phyloP scores from a whole-genome alignment of 495 filamentous ascomycete genomes.

The Lepraria neglecta region DNA sequence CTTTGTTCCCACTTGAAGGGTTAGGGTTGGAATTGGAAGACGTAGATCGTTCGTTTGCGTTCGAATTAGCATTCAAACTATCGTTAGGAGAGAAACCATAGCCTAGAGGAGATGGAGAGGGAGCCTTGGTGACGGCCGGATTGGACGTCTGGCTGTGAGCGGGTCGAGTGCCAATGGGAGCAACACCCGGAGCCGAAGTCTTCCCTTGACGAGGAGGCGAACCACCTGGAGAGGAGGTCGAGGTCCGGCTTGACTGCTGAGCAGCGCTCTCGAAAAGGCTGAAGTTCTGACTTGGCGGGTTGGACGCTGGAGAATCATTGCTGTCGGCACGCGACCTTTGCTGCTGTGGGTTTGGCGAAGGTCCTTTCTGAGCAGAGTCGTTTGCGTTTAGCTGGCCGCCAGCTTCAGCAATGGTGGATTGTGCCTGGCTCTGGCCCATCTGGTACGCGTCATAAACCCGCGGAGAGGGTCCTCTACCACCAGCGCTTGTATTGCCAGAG shows the following conservation, averaged over 20 bases:
- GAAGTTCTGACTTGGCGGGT: constrained; percentile 51
- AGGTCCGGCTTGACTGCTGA: constrained; percentile 78
- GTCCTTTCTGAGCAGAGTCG: constrained; percentile 27
- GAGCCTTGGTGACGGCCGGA: constrained; percentile 62
- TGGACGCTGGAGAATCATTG: constrained; percentile 74
- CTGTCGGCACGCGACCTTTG: constrained; percentile 77
- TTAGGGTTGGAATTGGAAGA: constrained; percentile 57
- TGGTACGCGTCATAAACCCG: constrained; percentile 58
- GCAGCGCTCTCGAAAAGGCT: constrained; percentile 59
- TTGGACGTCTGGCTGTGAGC: constrained; percentile 51
- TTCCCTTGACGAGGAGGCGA: constrained; percentile 70
- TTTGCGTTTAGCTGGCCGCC: constrained; percentile 33
- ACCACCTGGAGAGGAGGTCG: constrained; percentile 82
- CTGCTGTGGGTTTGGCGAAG: constrained; percentile 44
- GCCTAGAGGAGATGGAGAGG: constrained; percentile 80
- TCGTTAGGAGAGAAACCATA: constrained; percentile 65
- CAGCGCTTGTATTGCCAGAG: constrained; percentile 47
- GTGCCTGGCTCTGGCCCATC: constrained; percentile 40
- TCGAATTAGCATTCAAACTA: constrained; percentile 35
- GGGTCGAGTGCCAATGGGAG: constrained; percentile 90
- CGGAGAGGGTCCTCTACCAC: constrained; percentile 52
- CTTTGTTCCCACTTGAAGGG: constrained; percentile 40
- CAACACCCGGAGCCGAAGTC: constrained; percentile 58
- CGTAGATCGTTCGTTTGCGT: constrained; percentile 51
- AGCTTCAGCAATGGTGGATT: constrained; percentile 36